Base-by-base conservation (phyloP, 768 basidiomycete genomes). In the Neoboletus brunneissimus region DNA sequence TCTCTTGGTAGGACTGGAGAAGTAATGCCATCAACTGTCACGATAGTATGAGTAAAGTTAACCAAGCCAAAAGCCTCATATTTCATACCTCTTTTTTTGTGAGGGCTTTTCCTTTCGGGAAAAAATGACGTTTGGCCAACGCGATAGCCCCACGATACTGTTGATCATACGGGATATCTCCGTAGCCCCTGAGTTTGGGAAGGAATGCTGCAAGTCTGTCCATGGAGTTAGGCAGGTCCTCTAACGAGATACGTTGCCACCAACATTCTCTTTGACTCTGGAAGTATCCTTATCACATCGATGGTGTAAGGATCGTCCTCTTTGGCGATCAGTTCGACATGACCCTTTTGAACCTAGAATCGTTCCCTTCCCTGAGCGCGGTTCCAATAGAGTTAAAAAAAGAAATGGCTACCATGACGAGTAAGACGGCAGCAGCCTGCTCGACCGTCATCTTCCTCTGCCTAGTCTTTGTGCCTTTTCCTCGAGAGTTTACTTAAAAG, bases 141-240 rank as follows among this genome's bases (percentile, higher is more conserved):
- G 69, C 69, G 10, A 71, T 59, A 4, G 67, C 64, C 9, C 64
- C 69, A 35, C 62, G 67, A 34, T 70, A 70, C 44, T 71, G 60
- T 44, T 59, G 52, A 15, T 63, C 60, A 13, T 69, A 69, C 8
- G 67, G 63, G 3, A 71, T 58, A 35, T 71, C 56, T 9, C 67
- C 68, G 15, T 67, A 71, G 31, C 67, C 69, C 45, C 67, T 62
- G 29, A 70, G 40, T 37, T 71, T 71, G 1, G 67, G 69, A 50
- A 70, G 63, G 41, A 71, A 69, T 5, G 61, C 48, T 11, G 64
- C 58, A 16, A 71, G 65, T 53, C 68, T 70, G 49, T 54, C 20
- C 41, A 40, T 9, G 9, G 6, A 25, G 32, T 48, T 57, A 16
- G 62, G 46, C 25, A 1, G 41, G 42, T 31, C 27, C 23, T n/a